Conservation (phyloP, 805 yeast genomes). For the Ogataea nitratoaversa region DNA sequence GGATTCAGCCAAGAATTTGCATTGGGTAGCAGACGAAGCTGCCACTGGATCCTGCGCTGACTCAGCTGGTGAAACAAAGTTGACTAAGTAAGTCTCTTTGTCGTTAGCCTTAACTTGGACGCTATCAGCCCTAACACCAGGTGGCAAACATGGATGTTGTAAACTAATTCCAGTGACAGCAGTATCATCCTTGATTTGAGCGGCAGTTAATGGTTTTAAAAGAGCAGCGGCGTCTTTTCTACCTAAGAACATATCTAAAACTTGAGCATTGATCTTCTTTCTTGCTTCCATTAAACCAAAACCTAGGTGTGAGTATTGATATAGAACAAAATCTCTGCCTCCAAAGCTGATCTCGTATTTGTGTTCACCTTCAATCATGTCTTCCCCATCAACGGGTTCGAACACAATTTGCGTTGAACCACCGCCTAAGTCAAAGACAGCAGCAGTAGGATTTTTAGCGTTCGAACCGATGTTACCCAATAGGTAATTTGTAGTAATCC, state of each 20-base stretch:
- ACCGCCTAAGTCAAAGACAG: conserved; percentile 97
- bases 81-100: conserved; percentile 27
- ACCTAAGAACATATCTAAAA: conserved; percentile 37
- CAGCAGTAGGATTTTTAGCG: conserved; percentile 81
- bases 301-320: conserved; percentile 93
- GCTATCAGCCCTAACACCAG: conserved; percentile 56
- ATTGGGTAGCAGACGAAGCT: conserved; percentile 67
- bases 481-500: conserved; percentile 94
- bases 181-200: conserved; percentile 36
- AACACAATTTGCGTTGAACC: conserved; percentile 98
- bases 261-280: conserved; percentile 65
- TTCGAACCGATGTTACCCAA: conserved; percentile 89
- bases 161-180: conserved; percentile 41
- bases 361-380: conserved; percentile 79
- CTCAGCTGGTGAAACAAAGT: conserved; percentile 30
- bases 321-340: conserved; percentile 69
- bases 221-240: conserved; percentile 21
- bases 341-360: conserved; percentile 80
- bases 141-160: conserved; percentile 84
- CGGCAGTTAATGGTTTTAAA: conserved; percentile 25
- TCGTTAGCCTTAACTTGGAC: conserved; percentile 56
- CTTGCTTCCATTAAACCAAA: conserved; percentile 95
- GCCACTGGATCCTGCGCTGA: conserved; percentile 26
- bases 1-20: conserved; percentile 78
- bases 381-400: conserved; percentile 71